A percentile compares a stretch with the other conserved stretches of the same genome.
Conservation (phyloP, 176 grass and related monocot species). For the Urochloa ruziziensis region DNA sequence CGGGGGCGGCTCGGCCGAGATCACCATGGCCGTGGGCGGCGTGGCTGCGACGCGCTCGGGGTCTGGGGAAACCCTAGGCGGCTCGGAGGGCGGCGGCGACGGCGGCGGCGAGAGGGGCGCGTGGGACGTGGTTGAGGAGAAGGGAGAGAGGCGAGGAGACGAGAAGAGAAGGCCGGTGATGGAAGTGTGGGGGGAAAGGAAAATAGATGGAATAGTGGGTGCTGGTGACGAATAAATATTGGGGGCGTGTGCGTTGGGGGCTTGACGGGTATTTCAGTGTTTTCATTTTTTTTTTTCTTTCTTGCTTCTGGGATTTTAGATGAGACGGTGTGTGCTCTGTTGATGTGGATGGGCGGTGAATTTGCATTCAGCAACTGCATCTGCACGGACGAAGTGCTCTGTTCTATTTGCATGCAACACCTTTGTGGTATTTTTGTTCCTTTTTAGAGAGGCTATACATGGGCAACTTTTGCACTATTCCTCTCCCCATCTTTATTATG, state of each 20-base stretch:
- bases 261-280: slow-evolving; percentile 8
- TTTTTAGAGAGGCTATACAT: not conserved
- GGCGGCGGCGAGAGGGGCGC: slow-evolving; percentile 19
- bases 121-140: slow-evolving; percentile 33
- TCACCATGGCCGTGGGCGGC: slow-evolving; percentile 54
- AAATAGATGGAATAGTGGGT: slow-evolving; percentile 42
- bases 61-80: no score
- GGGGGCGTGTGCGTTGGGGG: slow-evolving; percentile 8
- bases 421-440: not conserved
- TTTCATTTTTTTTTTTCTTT: not conserved
- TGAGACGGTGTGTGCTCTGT: not conserved
- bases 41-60: slow-evolving; percentile 17
- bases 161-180: slow-evolving; percentile 16
- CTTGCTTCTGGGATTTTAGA: not conserved
- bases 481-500: no score
- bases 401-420: not conserved
- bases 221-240: slow-evolving; percentile 45
- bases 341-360: slow-evolving; percentile 21
- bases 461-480: not conserved
- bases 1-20: slow-evolving; percentile 41
- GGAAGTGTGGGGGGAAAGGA: slow-evolving; percentile 30
- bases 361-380: slow-evolving; percentile 1
- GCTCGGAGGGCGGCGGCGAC: not conserved
- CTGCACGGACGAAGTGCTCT: not conserved
- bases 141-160: not conserved